Percentiles rank a stretch among this genome's conserved stretches.
Conservation (phyloP, 352 stramenopile species). For the Thraustochytrium sp. region DNA sequence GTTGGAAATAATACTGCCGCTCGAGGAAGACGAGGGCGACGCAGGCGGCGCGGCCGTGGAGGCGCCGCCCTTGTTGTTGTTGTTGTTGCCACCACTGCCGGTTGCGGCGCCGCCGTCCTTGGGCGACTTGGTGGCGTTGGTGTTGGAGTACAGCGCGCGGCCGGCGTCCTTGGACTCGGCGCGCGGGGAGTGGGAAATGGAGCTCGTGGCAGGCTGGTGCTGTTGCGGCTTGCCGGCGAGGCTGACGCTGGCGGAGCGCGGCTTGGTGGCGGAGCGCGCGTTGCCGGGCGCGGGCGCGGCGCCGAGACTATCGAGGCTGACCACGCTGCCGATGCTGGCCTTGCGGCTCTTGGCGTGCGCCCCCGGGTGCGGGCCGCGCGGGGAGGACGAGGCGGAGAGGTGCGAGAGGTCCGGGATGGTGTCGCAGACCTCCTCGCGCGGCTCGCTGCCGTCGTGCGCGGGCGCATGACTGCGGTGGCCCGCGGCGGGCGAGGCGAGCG, state of each 20-base stretch:
- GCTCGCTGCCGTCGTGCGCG: background rate
- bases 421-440: background rate
- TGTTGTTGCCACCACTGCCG: background rate
- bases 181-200: background rate
- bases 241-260: background rate
- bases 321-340: background rate
- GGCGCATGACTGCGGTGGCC: no score
- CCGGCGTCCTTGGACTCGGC: background rate
- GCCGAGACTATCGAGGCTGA: background rate
- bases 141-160: background rate
- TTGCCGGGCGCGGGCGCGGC: background rate
- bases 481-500: no score
- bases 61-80: no score
- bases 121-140: background rate
- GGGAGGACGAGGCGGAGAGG: background rate
- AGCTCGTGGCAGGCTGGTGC: no score
- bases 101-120: background rate
- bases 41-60: no score
- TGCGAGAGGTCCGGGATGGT: background rate
- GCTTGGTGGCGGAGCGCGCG: background rate
- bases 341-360: background rate
- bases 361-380: background rate
- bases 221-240: background rate
- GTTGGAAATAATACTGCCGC: slow-evolving; percentile 38
- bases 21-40: no score